Evolutionary conservation across 306 rosid genomes (phyloP), one percentile per base, ranked within the genome.

Genomic region (Myrica gale): DNA sequence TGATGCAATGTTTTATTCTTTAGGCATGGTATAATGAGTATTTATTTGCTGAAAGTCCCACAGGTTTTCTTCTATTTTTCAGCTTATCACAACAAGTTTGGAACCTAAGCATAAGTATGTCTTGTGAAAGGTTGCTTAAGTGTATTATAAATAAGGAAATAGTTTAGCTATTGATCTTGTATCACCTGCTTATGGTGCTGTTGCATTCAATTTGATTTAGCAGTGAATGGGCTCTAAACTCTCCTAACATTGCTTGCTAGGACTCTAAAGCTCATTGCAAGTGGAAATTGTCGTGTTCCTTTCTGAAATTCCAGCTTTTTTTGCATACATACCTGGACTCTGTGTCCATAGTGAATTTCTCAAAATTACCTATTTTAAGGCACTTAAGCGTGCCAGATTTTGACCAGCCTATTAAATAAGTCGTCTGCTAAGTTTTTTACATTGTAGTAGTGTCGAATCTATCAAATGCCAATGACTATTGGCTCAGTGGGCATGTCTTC

Each of bases 1-100:
- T 62, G 66, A 60, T 83, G 55, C 80, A 58, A 62, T 46, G 19
- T 6, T 78, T 48, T 41, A 15, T 26, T 32, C 37, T 32, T 32
- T 32, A 58, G 39, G 13, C 9, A 39, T 10, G 15, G 10, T 21
- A 11, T 41, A 41, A 39, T 65, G 19, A 65, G 50, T 16, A 16
- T 41, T n/a, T 41, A 65, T 41, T 65, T 65, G 17, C 23, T 0
- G 41, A 16, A 17, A 26, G 1, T 3, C 23, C 70, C 48, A 39
- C 20, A 41, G 26, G 23, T 65, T 19, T 10, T 65, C 26, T 65
- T 16, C 6, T 15, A 16, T 42, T 47, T 21, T 51, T 32, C 1
- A n/a, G 6, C 50, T 26, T 23, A 58, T 58, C 15, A 1, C 42
- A 13, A 17, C 50, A 17, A 42, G 21, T 42, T 7, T 66, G 70